Evolutionary conservation across 306 rosid genomes (phyloP), one percentile per base, ranked within the genome.

Genomic region (Datisca glomerata): DNA sequence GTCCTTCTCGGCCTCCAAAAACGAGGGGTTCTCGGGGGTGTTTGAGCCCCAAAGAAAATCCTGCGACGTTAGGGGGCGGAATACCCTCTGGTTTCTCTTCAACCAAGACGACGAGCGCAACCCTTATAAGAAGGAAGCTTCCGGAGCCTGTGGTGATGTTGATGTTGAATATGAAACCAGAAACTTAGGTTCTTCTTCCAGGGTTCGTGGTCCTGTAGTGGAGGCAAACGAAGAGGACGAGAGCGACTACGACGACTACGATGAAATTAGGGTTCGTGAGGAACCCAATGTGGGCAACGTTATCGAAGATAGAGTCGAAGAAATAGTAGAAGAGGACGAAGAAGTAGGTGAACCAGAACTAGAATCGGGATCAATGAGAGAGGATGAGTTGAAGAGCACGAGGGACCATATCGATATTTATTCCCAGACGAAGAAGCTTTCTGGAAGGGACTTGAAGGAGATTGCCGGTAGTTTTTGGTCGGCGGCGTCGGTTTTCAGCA

Each of bases 401-500:
- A 89, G 84, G 67, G 95, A 83, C 9, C 93, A 89, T 55, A 74
- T 89, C 56, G 97, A 83, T 75, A 93, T 89, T 31, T 95, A 89
- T 63, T 71, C 86, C 0, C 89, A 83, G 34, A 56, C 78, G 1
- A 89, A 83, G 73, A 89, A 80, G 55, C 44, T 58, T 25, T 58
- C 89, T 0, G 89, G 79, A 8, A 71, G 96, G 14, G 96, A 87
- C 47, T 73, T 87, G 15, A 87, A 87, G 39, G 96, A 82, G 60
- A 76, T 85, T 6, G 95, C 95, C 0, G 96, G 96, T 2, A 89
- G 97, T 40, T 89, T 89, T 69, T 89, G 95, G 98, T 77, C 93
- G 0, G 98, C 98, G 0, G 98, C 98, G 6, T 89, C 98, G 4
- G 98, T 89, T 5, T 89, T 89, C 76, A 89, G 95, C 74, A 89